These are phyloP conservation scores for Penicillium simplicissimum DNA, from an alignment of 495 filamentous ascomycete species.

Conservation along the genomic window DNA sequence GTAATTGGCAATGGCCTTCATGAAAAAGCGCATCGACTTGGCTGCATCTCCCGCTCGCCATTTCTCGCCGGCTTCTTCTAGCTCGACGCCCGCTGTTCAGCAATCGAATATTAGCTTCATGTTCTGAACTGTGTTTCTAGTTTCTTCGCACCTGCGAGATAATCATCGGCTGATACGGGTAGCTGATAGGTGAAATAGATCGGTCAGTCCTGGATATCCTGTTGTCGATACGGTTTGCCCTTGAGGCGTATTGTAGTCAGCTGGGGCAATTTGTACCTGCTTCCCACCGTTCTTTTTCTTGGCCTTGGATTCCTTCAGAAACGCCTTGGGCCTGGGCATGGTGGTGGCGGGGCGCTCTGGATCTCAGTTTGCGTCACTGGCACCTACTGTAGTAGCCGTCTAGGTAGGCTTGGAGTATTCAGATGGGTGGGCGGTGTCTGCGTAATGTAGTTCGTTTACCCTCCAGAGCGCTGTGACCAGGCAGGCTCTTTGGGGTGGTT, in stretches of 20 bases:
- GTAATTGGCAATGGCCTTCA: constrained; percentile 65
- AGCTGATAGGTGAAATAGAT: constrained; percentile 28
- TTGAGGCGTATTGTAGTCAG: neutral
- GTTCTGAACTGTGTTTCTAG: too few relatives aligned
- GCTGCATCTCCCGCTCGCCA: constrained; percentile 70
- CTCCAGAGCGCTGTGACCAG: neutral
- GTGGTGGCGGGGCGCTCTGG: neutral
- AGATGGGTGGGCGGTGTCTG: neutral
- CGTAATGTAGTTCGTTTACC: neutral
- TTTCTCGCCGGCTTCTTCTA: constrained; percentile 71
- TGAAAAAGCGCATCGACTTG: constrained; percentile 68
- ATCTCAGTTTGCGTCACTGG: neutral
- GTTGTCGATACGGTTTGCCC: too few relatives aligned
- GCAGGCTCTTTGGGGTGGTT: neutral
- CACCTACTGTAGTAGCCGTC: too few relatives aligned
- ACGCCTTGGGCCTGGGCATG: constrained; percentile 57
- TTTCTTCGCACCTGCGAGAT: constrained; percentile 49
- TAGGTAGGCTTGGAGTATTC: neutral
- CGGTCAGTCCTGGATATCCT: too few relatives aligned
- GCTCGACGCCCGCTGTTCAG: constrained; percentile 58
- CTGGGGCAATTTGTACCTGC: constrained; percentile 27
- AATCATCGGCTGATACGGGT: constrained; percentile 63
- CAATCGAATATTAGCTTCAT: neutral
- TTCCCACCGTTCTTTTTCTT: constrained; percentile 49
- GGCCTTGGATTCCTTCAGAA: constrained; percentile 47